Evolutionary conservation across 352 stramenopile species (phyloP).

Genomic region (Phytophthora macrochlamydospora): DNA sequence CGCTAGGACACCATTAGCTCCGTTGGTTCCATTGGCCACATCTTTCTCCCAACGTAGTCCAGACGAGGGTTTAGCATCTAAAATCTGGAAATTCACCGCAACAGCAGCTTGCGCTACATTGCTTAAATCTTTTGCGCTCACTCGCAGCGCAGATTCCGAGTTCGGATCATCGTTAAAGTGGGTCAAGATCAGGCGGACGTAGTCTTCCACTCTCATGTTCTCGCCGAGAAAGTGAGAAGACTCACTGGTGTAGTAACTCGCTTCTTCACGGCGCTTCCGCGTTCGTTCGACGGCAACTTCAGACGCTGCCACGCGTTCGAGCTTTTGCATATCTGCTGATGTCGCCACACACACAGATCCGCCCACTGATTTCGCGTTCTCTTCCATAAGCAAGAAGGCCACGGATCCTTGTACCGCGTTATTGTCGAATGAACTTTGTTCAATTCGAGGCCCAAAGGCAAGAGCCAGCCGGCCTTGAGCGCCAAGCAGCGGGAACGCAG

Average conservation of each 20-base stretch:
- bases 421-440: conserved; percentile 52
- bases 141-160: conserved; percentile 46
- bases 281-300: conserved; percentile 39
- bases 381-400: conserved; percentile 68
- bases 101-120: conserved; percentile 66
- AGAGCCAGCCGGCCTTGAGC: conserved; percentile 49
- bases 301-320: conserved; percentile 42
- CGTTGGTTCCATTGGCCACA: neutral
- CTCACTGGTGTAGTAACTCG: conserved; percentile 41
- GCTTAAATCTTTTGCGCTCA: conserved; percentile 47
- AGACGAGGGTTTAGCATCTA: conserved; percentile 82
- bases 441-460: conserved; percentile 61
- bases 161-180: conserved; percentile 64
- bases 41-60: conserved; percentile 79
- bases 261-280: conserved; percentile 50
- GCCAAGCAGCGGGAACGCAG: conserved; percentile 71
- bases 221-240: conserved; percentile 43
- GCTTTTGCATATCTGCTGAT: conserved; percentile 66
- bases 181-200: conserved; percentile 53
- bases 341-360: conserved; percentile 68
- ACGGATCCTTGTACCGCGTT: conserved; percentile 70
- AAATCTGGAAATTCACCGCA: conserved; percentile 66
- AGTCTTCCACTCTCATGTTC: conserved; percentile 59
- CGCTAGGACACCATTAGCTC: conserved; percentile 17
- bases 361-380: conserved; percentile 33